A percentile compares a stretch with the other conserved stretches of the same genome.
Evolutionary conservation across 2,329 filamentous ascomycete genomes (phyloP).

Genomic region (Hymenoscyphus fraxineus): DNA sequence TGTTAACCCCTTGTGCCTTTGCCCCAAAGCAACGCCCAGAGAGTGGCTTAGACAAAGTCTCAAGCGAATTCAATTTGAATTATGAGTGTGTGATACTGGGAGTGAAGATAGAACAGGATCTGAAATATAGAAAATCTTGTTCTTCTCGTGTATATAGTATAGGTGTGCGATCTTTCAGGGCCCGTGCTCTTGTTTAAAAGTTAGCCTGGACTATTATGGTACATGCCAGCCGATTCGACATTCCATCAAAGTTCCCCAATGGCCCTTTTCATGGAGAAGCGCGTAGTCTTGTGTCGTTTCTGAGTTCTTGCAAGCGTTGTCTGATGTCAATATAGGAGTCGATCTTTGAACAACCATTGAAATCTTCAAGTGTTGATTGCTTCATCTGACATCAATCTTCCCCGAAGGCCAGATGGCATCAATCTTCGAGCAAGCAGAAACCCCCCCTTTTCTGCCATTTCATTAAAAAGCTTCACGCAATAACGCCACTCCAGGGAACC

Average conservation of each 20-base stretch:
- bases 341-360: neutral
- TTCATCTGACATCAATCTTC: conserved; percentile 9
- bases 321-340: neutral
- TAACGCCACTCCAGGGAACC: conserved; percentile 16
- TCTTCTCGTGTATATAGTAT: neutral
- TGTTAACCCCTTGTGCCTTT: neutral
- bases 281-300: neutral
- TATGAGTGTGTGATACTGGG: too few species aligned
- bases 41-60: neutral
- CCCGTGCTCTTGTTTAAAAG: neutral
- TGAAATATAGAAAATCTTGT: neutral
- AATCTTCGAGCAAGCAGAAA: conserved; percentile 17
- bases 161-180: neutral
- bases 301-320: too few species aligned
- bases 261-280: neutral
- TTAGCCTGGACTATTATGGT: neutral
- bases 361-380: conserved; percentile 7
- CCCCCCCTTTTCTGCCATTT: conserved; percentile 19
- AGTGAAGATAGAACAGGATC: neutral
- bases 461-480: conserved; percentile 10
- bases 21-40: neutral
- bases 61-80: too few species aligned
- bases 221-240: neutral
- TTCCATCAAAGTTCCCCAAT: neutral
- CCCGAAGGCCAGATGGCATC: conserved; percentile 11